Conservation (phyloP, 805 yeast species). For the Metschnikowia henanensis region DNA sequence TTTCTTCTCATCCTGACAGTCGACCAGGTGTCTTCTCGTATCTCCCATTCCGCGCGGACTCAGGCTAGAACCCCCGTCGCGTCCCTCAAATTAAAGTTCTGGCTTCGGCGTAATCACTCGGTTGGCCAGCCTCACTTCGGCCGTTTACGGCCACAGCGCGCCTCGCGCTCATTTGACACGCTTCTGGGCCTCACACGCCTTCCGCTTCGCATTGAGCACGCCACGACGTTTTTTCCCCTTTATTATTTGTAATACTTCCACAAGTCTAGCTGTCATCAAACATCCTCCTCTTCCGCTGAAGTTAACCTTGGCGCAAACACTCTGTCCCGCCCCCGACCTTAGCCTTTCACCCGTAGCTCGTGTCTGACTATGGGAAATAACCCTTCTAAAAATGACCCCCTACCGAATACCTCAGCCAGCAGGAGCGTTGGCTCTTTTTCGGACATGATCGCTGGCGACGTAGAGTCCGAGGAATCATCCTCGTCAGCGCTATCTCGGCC, state of each 20-base stretch:
- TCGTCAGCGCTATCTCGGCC: constrained; percentile 42
- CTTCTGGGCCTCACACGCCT: constrained; percentile 4
- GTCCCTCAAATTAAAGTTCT: too few relatives aligned
- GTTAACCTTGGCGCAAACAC: too few relatives aligned
- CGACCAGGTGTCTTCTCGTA: too few relatives aligned
- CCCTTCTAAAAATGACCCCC: constrained; percentile 57
- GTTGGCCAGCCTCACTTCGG: not conserved
- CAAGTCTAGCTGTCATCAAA: not conserved
- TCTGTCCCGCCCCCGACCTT: not conserved
- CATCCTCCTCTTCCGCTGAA: not conserved
- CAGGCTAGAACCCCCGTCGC: not conserved
- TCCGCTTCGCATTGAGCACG: constrained; percentile 3
- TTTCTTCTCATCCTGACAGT: too few relatives aligned
- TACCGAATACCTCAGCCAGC: constrained; percentile 41
- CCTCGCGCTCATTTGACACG: not conserved
- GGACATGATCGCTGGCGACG: constrained; percentile 31
- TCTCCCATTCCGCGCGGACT: too few relatives aligned
- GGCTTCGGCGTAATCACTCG: too few relatives aligned
- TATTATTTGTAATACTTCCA: not conserved
- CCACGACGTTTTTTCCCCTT: constrained; percentile 9
- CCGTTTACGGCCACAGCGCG: not conserved
- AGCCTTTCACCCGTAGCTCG: constrained; percentile 1
- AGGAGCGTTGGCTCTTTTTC: constrained; percentile 26
- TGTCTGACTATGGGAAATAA: constrained; percentile 54
- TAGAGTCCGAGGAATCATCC: constrained; percentile 42